Percentiles rank a stretch among this genome's conserved stretches.
phyloP scores from a whole-genome alignment of 306 rosid species.

The Dryas octopetala region DNA sequence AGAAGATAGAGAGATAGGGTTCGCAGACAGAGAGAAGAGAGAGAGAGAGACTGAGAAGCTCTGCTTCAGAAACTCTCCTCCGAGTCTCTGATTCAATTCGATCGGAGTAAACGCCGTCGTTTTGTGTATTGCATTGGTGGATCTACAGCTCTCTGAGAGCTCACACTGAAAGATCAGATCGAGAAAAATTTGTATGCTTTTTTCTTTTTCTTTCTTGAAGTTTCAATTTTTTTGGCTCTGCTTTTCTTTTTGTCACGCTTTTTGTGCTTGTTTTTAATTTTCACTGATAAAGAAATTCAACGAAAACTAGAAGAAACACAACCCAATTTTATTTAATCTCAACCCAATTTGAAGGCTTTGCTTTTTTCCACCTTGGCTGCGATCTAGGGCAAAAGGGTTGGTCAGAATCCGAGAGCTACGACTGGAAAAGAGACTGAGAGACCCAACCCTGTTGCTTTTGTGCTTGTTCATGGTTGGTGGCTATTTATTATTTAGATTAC shows the following conservation, averaged over 20 bases:
- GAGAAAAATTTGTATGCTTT: conserved; percentile 10
- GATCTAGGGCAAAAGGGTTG: too few species aligned
- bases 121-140: conserved; percentile 16
- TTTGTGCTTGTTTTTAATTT: neutral
- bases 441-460: neutral
- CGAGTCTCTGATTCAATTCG: conserved; percentile 2
- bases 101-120: conserved; percentile 8
- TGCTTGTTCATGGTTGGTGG: neutral
- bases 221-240: neutral
- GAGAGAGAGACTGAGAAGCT: conserved; percentile 18
- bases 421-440: too few species aligned
- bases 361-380: too few species aligned
- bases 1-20: conserved; percentile 23
- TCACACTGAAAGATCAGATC: neutral
- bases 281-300: too few species aligned
- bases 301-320: too few species aligned
- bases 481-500: neutral
- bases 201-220: neutral
- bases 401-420: too few species aligned
- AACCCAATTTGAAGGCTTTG: too few species aligned
- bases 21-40: conserved; percentile 8
- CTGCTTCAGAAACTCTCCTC: neutral
- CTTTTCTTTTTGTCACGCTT: neutral
- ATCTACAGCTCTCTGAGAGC: conserved; percentile 25
- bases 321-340: too few species aligned